phyloP scores from a whole-genome alignment of 257 asterid genomes.

The Gardenia jasminoides region DNA sequence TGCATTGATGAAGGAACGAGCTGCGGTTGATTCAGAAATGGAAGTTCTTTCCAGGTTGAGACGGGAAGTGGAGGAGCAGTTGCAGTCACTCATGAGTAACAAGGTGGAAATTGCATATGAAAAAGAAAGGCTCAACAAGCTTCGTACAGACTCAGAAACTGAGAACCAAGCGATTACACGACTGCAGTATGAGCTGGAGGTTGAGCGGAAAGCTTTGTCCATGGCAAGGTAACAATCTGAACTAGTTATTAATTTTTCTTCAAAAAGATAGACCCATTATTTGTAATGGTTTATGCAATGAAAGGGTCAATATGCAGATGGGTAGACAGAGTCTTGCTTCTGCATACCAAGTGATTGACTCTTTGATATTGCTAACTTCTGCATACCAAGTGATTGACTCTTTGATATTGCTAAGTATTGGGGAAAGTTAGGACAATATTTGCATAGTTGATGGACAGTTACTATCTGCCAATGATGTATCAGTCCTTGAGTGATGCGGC shows the following conservation, averaged over 20 bases:
- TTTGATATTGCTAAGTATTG: neutral
- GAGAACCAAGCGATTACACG: constrained; percentile 79
- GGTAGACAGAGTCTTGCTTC: neutral
- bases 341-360: neutral
- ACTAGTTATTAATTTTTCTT: constrained; percentile 22
- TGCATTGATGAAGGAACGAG: constrained; percentile 74
- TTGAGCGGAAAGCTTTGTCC: constrained; percentile 91
- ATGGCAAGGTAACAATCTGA: constrained; percentile 69
- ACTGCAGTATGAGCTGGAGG: constrained; percentile 90
- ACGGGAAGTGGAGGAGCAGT: constrained; percentile 81
- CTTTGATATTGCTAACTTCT: neutral
- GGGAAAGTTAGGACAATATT: neutral
- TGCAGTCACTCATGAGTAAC: constrained; percentile 64
- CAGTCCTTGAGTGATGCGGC: neutral
- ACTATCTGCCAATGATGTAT: neutral
- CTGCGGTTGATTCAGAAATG: constrained; percentile 91
- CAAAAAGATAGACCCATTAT: neutral
- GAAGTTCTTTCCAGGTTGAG: constrained; percentile 79
- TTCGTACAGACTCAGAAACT: constrained; percentile 71
- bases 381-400: too few relatives aligned
- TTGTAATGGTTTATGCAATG: neutral
- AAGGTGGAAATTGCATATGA: constrained; percentile 80
- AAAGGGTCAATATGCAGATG: neutral
- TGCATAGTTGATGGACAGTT: neutral
- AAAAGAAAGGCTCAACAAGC: constrained; percentile 81